Conservation (phyloP, 164 flowering plant genomes). For the Houttuynia cordata region DNA sequence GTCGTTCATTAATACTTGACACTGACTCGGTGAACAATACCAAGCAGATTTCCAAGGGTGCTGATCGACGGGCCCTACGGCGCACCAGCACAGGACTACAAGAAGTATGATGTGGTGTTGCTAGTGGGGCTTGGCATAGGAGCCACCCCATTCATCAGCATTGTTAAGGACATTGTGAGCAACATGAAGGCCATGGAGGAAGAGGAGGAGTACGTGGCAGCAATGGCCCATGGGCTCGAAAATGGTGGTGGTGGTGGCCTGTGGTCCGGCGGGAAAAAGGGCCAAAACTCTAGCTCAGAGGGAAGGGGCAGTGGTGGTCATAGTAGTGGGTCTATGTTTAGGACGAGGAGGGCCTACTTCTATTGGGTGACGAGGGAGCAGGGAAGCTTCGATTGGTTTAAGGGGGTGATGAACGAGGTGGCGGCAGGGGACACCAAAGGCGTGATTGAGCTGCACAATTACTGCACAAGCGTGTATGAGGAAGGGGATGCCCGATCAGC, state of each 20-base stretch:
- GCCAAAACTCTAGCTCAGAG: too few species aligned
- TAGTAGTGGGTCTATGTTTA: conserved; percentile 10
- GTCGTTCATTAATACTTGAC: too few species aligned
- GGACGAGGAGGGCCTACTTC: conserved; percentile 41
- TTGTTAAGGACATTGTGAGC: conserved; percentile 73
- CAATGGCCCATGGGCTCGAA: too few species aligned
- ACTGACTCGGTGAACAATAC: too few species aligned
- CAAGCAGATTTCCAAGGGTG: conserved; percentile 70
- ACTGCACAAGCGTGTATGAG: conserved; percentile 54
- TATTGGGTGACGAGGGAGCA: conserved; percentile 69
- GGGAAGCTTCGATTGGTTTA: conserved; percentile 61
- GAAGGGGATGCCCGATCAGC: too few species aligned
- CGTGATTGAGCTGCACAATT: conserved; percentile 48
- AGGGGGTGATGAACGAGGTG: conserved; percentile 56
- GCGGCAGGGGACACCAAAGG: conserved; percentile 32
- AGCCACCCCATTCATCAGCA: conserved; percentile 89
- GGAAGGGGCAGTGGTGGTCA: background rate
- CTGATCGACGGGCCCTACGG: conserved; percentile 88
- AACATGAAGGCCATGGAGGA: conserved; percentile 44
- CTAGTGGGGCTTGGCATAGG: conserved; percentile 89
- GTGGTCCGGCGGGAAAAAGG: too few species aligned
- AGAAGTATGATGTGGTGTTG: conserved; percentile 70
- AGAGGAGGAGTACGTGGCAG: conserved; percentile 9
- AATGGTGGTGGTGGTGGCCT: too few species aligned
- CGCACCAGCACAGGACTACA: conserved; percentile 95